Base-by-base conservation (phyloP, 768 basidiomycete species). In the Glaciozyma martinii region DNA sequence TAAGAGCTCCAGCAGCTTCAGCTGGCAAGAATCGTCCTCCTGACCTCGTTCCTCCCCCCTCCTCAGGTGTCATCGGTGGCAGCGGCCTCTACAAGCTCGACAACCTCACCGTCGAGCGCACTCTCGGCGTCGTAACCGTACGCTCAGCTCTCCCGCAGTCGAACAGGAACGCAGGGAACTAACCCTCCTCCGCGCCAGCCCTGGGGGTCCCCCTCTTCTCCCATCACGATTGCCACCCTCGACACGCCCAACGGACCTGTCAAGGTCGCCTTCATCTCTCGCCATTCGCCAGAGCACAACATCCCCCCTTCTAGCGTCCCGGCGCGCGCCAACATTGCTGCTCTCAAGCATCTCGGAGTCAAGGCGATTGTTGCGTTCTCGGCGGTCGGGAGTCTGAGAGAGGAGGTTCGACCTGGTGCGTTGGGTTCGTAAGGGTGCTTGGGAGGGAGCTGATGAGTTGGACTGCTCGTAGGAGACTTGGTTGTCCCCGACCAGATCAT, bases 311-410 rank as follows among this genome's bases (percentile, higher is more conserved):
- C 90, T 9, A 75, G 81, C 42, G 88, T 98, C 12, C 92, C 92
- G 55, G 78, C 81, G 0, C 85, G 89, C 59, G 94, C 94, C 68
- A 99, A 97, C 81, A 91, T 97, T 73, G 88, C 93, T 33, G 94
- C 93, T 0, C 49, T 50, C 49, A 50, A 50, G 78, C 86, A 84
- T 49, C 81, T 98, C 71, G 94, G 94, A 49, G 88, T 91, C 12
- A 83, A 86, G 68, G 89, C 85, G 56, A 84, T 98, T 75, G 80
- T 98, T 70, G 91, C 92, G 10, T 98, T 98, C 81, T 89, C 87
- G 44, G 93, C 94, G 23, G 94, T 98, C 53, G 94, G 94, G 32
- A 92, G 89, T 13, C 82, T 99, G 16, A 83, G 90, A 50, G 94
- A 99, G 76, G 91, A 95, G 73, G 89, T 97, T 76, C 76, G 84